Evolutionary conservation across 2,329 filamentous ascomycete genomes (phyloP).

Genomic region (Xylariaceae sp.): DNA sequence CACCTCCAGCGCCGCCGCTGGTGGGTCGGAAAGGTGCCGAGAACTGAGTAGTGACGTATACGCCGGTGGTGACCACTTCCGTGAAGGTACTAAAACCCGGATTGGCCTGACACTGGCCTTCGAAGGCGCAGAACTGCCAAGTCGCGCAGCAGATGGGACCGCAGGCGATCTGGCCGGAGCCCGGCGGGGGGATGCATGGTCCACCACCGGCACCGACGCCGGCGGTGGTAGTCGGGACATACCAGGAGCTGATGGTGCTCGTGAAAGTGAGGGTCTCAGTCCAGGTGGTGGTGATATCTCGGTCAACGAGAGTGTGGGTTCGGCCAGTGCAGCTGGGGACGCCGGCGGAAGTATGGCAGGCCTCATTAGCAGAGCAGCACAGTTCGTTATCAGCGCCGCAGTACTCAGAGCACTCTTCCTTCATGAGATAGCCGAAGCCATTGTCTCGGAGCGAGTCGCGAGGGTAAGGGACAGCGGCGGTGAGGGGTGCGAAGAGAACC

Average conservation of each 20-base stretch:
- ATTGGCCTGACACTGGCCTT: slow-evolving; percentile 53
- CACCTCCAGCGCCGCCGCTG: slow-evolving; percentile 32
- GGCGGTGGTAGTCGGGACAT: slow-evolving; percentile 40
- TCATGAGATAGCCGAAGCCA: slow-evolving; percentile 47
- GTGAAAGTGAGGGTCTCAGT: slow-evolving; percentile 56
- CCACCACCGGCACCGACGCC: slow-evolving; percentile 31
- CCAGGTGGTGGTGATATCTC: slow-evolving; percentile 51
- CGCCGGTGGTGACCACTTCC: slow-evolving; percentile 41
- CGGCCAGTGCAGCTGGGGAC: slow-evolving; percentile 44
- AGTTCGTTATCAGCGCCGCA: slow-evolving; percentile 52
- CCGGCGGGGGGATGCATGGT: slow-evolving; percentile 44
- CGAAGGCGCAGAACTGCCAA: slow-evolving; percentile 59
- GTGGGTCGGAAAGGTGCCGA: slow-evolving; percentile 47
- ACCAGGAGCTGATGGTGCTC: slow-evolving; percentile 50
- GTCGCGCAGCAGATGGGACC: slow-evolving; percentile 64
- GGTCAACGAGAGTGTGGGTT: slow-evolving; percentile 26
- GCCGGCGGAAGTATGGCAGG: slow-evolving; percentile 47
- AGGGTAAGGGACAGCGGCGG: slow-evolving; percentile 45
- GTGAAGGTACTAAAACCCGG: slow-evolving; percentile 40
- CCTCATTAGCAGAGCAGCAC: slow-evolving; percentile 46
- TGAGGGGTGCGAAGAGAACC: slow-evolving; percentile 36
- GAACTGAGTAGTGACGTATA: slow-evolving; percentile 49
- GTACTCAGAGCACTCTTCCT: slow-evolving; percentile 44
- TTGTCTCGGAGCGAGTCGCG: slow-evolving; percentile 43
- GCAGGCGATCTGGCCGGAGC: slow-evolving; percentile 55